Conservation (phyloP, 345 rosid genomes). For the Dipteronia sinensis region DNA sequence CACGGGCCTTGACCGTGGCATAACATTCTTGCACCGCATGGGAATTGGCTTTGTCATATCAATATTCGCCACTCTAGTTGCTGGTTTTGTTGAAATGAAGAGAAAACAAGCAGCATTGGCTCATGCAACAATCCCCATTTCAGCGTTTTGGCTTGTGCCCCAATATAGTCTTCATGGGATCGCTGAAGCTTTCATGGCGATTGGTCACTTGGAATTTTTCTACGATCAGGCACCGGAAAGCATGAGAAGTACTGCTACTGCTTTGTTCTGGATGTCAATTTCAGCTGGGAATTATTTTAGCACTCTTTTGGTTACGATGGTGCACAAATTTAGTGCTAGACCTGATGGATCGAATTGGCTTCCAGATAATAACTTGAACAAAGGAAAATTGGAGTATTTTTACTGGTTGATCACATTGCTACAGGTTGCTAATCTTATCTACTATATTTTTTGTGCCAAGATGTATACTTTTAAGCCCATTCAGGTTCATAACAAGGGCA, state of each 20-base stretch:
- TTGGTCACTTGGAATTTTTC: conserved; percentile 56
- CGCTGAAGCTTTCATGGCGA: conserved; percentile 50
- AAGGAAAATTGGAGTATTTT: conserved; percentile 51
- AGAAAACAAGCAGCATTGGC: conserved; percentile 37
- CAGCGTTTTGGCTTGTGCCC: conserved; percentile 57
- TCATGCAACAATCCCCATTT: conserved; percentile 26
- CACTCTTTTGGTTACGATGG: conserved; percentile 46
- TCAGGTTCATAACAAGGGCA: conserved; percentile 12
- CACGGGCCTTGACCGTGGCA: conserved; percentile 52
- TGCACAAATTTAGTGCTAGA: conserved; percentile 42
- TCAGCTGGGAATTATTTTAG: conserved; percentile 47
- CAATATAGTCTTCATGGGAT: conserved; percentile 51
- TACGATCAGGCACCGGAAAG: conserved; percentile 62
- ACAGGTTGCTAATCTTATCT: conserved; percentile 42
- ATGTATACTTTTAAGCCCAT: conserved; percentile 49
- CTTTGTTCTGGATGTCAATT: conserved; percentile 45
- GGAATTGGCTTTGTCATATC: conserved; percentile 49
- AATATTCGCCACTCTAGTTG: conserved; percentile 47
- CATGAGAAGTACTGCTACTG: conserved; percentile 55
- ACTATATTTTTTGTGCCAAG: conserved; percentile 46
- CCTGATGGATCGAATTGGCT: conserved; percentile 46
- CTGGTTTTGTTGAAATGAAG: conserved; percentile 49
- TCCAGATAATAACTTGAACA: conserved; percentile 47
- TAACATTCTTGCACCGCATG: conserved; percentile 49
- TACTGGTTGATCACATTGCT: conserved; percentile 51